These are phyloP conservation scores for Pyrus pyrifolia DNA, from an alignment of 306 rosid genomes.

Conservation along the genomic window DNA sequence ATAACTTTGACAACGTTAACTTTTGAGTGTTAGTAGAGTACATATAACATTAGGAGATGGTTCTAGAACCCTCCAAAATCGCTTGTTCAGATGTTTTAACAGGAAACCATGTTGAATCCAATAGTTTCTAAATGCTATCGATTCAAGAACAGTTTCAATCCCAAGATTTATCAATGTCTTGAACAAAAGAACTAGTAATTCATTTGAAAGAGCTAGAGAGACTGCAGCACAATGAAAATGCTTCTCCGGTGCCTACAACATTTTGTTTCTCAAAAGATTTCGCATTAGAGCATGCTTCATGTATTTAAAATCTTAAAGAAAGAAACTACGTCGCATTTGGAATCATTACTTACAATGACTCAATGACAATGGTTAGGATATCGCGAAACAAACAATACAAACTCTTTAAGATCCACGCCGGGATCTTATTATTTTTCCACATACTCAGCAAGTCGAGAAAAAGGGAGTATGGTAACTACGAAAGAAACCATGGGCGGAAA, in stretches of 20 bases:
- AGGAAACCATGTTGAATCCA: too few species aligned
- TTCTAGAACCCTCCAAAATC: too few species aligned
- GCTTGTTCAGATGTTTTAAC: too few species aligned
- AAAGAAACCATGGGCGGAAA: constrained; percentile 1
- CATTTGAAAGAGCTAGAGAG: neutral
- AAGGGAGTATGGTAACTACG: constrained; percentile 7
- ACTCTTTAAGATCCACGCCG: constrained; percentile 8
- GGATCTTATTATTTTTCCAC: constrained; percentile 29
- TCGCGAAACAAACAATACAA: constrained; percentile 3
- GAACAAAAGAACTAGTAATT: neutral
- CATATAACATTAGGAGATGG: too few species aligned
- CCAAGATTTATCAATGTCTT: neutral
- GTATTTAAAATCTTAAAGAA: neutral
- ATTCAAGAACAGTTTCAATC: neutral
- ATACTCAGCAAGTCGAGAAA: constrained; percentile 3
- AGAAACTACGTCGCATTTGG: neutral
- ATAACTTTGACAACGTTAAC: too few species aligned
- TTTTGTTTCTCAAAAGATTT: neutral
- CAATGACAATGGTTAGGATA: neutral
- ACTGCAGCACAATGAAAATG: neutral
- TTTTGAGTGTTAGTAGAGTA: too few species aligned
- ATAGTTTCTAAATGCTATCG: neutral
- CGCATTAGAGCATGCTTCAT: neutral
- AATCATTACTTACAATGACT: neutral
- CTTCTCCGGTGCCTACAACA: neutral